Percentiles rank a stretch among this genome's conserved stretches.
These are phyloP conservation scores for Tardiomyces digboiensis DNA, from an alignment of 1,139 yeast genomes.

Conservation along the genomic window DNA sequence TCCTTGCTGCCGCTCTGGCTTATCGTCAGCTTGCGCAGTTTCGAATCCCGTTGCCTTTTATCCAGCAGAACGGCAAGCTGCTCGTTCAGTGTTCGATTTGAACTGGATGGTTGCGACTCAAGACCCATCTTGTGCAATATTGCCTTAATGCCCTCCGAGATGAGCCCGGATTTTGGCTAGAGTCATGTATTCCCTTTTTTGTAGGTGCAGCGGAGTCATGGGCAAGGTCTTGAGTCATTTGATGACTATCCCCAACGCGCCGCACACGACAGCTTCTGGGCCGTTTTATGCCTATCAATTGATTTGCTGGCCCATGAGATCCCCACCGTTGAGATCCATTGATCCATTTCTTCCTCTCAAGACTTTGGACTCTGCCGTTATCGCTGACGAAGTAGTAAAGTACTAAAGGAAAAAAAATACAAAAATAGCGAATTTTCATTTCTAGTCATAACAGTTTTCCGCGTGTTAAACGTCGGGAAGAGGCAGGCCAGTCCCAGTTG, in stretches of 20 bases:
- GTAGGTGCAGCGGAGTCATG: neutral
- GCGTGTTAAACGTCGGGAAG: neutral
- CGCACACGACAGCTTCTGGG: too few relatives aligned
- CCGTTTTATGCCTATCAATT: too few relatives aligned
- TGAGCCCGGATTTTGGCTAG: neutral
- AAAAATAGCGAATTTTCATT: neutral
- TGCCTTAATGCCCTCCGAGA: too few relatives aligned
- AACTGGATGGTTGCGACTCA: too few relatives aligned
- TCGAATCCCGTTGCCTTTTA: neutral
- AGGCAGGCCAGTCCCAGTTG: neutral
- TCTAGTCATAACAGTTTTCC: slow-evolving; percentile 1
- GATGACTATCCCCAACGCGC: neutral
- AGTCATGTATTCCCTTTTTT: neutral
- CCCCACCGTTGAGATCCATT: too few relatives aligned
- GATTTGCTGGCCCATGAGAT: too few relatives aligned
- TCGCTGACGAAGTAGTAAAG: too few relatives aligned
- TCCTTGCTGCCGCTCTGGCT: neutral
- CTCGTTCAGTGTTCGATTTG: too few relatives aligned
- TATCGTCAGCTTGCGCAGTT: neutral
- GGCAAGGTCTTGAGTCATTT: neutral
- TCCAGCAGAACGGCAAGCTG: neutral
- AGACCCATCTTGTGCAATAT: too few relatives aligned
- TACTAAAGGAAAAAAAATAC: too few relatives aligned
- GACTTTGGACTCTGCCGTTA: too few relatives aligned
- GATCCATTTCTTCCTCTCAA: too few relatives aligned